Base-by-base conservation (phyloP, 805 yeast species). In the Cyberlindnera euphorbiae region DNA sequence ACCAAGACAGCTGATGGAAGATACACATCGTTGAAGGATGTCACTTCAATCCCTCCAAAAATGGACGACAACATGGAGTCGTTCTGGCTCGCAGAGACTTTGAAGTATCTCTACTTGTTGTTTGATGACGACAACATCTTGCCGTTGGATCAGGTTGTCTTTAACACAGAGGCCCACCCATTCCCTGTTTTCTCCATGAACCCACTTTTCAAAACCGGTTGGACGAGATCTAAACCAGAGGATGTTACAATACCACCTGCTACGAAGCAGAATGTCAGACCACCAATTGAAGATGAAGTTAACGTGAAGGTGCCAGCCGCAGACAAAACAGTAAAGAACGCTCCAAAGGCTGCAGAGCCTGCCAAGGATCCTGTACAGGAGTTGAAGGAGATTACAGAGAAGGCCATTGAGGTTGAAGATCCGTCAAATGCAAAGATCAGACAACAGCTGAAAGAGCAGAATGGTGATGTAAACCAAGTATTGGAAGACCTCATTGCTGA, bases 101-200 rank as follows among this genome's bases (percentile, higher is more conserved):
- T 89, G 55, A 89, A 89, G 60, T 89, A 88, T 60, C 66, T 88
- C 27, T 85, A 85, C 52, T 61, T 86, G 38, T 63, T 87, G 44
- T 87, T 87, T 60, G 93, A 84, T 46, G 78, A 77, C 48, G 68
- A 69, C 13, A 66, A 72, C 44, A 69, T 76, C 37, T 61, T 83
- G 45, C 87, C 89, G 21, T 63, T 88, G 47, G 75, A 74, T 31
- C 62, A 78, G 39, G 72, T 79, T 36, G 87, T 89, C 6, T 86
- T 85, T 67, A 89, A 86, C 62, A 87, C 96, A 2, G 96, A 88
- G 55, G 97, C 95, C 0, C 97, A 88, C 57, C 93, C 95, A 25
- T 75, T 88, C 60, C 96, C 96, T n/a, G 69, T 65, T 26, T 74
- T 86, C 41, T 72, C 70, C 17, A 59, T 69, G 64, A 64, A 61